Evolutionary conservation across 1,284 basidiomycete species (phyloP), one percentile per base, ranked within the genome.

Genomic region (Dichomitus squalens): DNA sequence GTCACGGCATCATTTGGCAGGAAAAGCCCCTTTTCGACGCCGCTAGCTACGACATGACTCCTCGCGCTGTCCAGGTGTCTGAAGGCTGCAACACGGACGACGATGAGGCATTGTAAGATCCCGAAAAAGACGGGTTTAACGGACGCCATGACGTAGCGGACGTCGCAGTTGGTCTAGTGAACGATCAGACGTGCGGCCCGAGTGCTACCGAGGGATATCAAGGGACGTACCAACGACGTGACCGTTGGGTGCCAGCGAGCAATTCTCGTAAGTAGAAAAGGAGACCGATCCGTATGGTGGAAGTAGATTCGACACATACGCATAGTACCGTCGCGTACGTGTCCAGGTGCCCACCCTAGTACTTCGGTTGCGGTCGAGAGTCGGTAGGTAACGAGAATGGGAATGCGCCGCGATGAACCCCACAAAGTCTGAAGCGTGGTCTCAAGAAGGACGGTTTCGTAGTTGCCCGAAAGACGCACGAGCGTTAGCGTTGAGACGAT

Each of bases 211-310:
- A 43, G 29, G 18, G 25, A 20, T 43, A n/a, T 23, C 29, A 31
- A 31, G 29, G 29, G 52, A 50, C 54, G 7, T 20, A 60, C 54
- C n/a, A 21, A 59, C 59, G 33, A 69, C 51, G 40, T 60, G 59
- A 2, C 67, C 67, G 7, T 59, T 56, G 4, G 67, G 68, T 6
- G 63, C 68, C 5, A 68, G 55, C 4, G 62, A 59, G 21, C 60
- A 52, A 12, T 66, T 61, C 49, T 68, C 68, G 39, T 61, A n/a
- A n/a, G n/a, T n/a, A 66, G 23, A 68, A 23, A 6, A 68, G 60
- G 9, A 69, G 61, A 6, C 68, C 68, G n/a, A 69, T 36, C 68
- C 68, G 68, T 25, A 65, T 69, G 2, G 66, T 60, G 4, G 66
- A 38, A 8, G 66, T 66, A 2, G 68, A 67, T 53, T 69, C 68